Conservation (phyloP, 1,284 basidiomycete genomes). For the Ustilago hordei region DNA sequence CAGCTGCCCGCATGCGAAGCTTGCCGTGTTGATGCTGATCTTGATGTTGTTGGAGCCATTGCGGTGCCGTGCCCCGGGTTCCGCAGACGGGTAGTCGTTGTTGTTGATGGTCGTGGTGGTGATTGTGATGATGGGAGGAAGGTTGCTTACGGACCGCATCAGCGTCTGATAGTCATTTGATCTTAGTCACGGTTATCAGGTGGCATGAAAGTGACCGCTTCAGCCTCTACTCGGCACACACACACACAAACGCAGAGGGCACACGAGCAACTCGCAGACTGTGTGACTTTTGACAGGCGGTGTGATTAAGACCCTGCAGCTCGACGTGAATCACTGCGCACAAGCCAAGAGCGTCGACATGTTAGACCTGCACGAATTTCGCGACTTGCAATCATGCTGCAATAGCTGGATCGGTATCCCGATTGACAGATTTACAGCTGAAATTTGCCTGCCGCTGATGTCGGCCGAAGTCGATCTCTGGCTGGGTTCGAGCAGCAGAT, state of each 20-base stretch:
- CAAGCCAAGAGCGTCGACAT: neutral
- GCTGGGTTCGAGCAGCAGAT: too few species aligned
- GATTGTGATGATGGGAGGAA: neutral
- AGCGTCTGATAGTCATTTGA: too few species aligned
- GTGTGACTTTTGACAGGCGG: neutral
- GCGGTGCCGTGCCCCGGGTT: neutral
- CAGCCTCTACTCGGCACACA: neutral
- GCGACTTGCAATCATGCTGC: neutral
- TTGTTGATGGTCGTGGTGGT: too few species aligned
- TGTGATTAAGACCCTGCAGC: constrained; percentile 34
- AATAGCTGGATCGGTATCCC: neutral
- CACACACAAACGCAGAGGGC: neutral
- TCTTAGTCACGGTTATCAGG: too few species aligned
- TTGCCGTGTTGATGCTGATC: constrained; percentile 48
- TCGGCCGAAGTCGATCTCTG: neutral
- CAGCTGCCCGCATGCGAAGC: constrained; percentile 91
- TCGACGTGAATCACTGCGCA: constrained; percentile 19
- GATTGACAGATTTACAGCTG: neutral
- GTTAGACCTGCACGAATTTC: constrained; percentile 1
- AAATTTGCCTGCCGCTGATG: neutral
- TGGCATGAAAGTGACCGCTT: neutral
- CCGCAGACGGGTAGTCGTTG: too few species aligned
- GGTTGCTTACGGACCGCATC: too few species aligned
- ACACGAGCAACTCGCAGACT: neutral
- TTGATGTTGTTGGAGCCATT: constrained; percentile 25